Percentiles rank a stretch among this genome's conserved stretches.
Conservation (phyloP, 257 asterid species). For the Penstemon barbatus region DNA sequence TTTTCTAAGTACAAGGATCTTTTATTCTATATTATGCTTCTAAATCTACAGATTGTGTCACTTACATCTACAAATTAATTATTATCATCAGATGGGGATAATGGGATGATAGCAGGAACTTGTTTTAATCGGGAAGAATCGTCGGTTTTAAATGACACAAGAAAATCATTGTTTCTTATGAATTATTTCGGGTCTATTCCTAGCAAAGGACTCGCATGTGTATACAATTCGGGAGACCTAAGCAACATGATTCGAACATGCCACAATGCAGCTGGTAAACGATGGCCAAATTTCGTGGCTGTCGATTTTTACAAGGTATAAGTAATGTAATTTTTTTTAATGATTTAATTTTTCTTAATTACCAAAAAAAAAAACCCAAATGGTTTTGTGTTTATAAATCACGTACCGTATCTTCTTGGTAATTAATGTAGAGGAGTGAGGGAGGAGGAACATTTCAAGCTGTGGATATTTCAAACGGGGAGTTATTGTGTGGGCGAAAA, state of each 20-base stretch:
- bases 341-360: neutral
- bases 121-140: conserved; percentile 63
- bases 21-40: too few species aligned
- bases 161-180: conserved; percentile 55
- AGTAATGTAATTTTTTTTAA: neutral
- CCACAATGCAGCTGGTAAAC: conserved; percentile 50
- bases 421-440: conserved; percentile 55
- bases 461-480: conserved; percentile 59
- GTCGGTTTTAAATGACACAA: conserved; percentile 51
- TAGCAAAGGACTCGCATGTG: conserved; percentile 42
- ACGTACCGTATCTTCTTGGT: neutral
- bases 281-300: conserved; percentile 80
- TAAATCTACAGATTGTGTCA: too few species aligned
- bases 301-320: conserved; percentile 75
- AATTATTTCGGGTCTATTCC: conserved; percentile 62
- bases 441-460: conserved; percentile 81
- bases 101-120: conserved; percentile 49
- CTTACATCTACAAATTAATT: neutral
- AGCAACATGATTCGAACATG: conserved; percentile 53
- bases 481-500: conserved; percentile 48
- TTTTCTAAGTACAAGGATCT: too few species aligned
- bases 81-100: conserved; percentile 56
- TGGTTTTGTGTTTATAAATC: neutral
- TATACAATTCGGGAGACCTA: conserved; percentile 55
- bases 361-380: neutral